Base-by-base conservation (phyloP, 805 yeast genomes). In the Yamadazyma ubonensis region DNA sequence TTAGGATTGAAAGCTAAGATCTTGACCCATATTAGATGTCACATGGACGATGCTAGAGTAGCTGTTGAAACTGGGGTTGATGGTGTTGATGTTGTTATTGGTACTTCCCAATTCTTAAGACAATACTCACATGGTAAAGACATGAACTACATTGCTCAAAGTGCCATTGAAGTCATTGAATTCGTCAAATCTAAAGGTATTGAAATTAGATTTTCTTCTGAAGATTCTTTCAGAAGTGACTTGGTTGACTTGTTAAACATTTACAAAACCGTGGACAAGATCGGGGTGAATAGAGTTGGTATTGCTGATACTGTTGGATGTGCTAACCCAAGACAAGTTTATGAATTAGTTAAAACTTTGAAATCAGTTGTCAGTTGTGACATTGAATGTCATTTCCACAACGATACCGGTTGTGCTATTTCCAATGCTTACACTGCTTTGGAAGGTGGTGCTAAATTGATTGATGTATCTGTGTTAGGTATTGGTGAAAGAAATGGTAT, bases 401-500 rank as follows among this genome's bases (percentile, higher is more conserved):
- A 91, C 65, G 99, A 91, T 67, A 91, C 99, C 23, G 99, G 99
- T 48, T 93, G 98, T 74, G 96, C 99, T 50, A 88, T 91, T 70
- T 96, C 97, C 46, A 91, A 91, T 64, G 96, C 99, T 23, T 93
- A 93, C 78, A 88, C 97, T 42, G 98, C 98, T 10, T 75, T 91
- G 56, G 99, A 91, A 70, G 99, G 89, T 40, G 99, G 99, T 58
- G 99, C 99, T 52, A 81, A 80, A 59, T 78, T 90, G 55, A 86
- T 91, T 51, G 99, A 91, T 67, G 96, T 88, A 32, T 85, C 96
- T 10, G 98, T 91, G 12, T 78, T 91, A 55, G 99, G 99, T 56
- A 93, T 91, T 52, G 99, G 99, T 68, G 99, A 91, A 78, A 83
- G 99, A 72, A 91, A 91, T 67, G 99, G 99, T 63, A 91, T 91